phyloP scores from a whole-genome alignment of 148 eudicot genomes.

The Simmondsia chinensis region DNA sequence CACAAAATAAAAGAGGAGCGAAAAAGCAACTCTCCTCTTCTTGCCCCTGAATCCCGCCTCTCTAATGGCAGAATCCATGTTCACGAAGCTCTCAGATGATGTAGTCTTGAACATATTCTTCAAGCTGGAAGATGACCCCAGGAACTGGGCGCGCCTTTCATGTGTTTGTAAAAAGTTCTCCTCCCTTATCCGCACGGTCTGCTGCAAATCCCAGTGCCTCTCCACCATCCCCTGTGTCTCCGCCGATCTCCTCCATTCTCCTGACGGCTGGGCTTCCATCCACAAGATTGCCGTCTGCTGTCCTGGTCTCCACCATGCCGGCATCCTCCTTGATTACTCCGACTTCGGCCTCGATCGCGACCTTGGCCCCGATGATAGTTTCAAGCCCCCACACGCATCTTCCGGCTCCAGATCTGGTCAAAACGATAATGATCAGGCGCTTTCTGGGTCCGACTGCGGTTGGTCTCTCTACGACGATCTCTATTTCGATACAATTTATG shows the following conservation, averaged over 20 bases:
- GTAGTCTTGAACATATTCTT: conserved; percentile 48
- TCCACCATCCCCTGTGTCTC: conserved; percentile 42
- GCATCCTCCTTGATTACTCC: conserved; percentile 68
- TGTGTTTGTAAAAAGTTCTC: conserved; percentile 63
- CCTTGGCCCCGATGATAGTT: conserved; percentile 45
- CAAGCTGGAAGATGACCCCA: conserved; percentile 60
- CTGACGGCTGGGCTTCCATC: conserved; percentile 53
- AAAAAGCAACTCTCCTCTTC: neutral
- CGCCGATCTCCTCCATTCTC: conserved; percentile 35
- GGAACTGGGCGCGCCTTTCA: conserved; percentile 66
- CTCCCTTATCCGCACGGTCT: conserved; percentile 29
- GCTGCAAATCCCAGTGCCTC: conserved; percentile 45
- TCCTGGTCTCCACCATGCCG: conserved; percentile 73
- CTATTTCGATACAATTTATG: conserved; percentile 54
- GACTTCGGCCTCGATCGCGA: conserved; percentile 85
- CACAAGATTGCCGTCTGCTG: conserved; percentile 78
- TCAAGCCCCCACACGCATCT: neutral
- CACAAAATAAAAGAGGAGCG: too few species aligned
- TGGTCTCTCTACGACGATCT: conserved; percentile 88
- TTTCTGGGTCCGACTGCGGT: conserved; percentile 17
- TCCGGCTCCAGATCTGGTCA: neutral
- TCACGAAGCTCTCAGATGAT: conserved; percentile 63
- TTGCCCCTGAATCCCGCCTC: neutral
- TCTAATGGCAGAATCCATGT: conserved; percentile 29
- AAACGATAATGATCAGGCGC: too few species aligned